phyloP scores from a whole-genome alignment of 2,329 filamentous ascomycete species.

The Atkinsonella texensis region DNA sequence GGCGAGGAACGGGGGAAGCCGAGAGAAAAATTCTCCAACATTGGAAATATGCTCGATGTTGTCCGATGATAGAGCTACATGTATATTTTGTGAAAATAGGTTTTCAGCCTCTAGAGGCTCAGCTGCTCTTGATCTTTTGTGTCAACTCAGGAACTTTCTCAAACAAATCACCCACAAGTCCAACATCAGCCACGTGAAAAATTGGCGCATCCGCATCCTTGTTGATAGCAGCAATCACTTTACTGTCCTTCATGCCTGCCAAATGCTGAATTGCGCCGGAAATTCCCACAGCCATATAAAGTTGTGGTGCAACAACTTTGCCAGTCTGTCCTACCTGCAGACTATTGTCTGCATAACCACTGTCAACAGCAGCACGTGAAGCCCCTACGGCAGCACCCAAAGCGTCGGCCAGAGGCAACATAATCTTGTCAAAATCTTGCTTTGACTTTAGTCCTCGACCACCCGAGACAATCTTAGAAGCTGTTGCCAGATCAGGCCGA shows the following conservation, averaged over 20 bases:
- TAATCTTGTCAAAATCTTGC: conserved; percentile 89
- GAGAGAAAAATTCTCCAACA: conserved; percentile 56
- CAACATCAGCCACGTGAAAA: conserved; percentile 95
- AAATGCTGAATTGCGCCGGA: conserved; percentile 96
- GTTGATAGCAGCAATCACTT: conserved; percentile 98
- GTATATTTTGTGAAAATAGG: neutral
- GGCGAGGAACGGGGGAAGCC: conserved; percentile 61
- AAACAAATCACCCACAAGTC: conserved; percentile 89
- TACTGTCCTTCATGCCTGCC: conserved; percentile 99
- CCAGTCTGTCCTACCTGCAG: conserved; percentile 96
- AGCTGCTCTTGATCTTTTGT: conserved; percentile 68
- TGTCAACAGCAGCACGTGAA: conserved; percentile 89
- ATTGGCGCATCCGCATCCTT: conserved; percentile 96
- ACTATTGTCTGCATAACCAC: conserved; percentile 95
- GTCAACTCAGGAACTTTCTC: conserved; percentile 93
- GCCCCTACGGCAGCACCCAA: conserved; percentile 94
- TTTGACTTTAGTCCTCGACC: conserved; percentile 94
- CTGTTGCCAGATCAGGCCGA: conserved; percentile 85
- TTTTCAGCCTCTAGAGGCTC: conserved; percentile 8
- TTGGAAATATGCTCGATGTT: conserved; percentile 44
- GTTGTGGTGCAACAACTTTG: conserved; percentile 92
- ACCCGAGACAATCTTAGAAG: conserved; percentile 79
- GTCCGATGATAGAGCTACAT: conserved; percentile 22
- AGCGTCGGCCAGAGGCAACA: conserved; percentile 83
- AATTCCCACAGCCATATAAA: conserved; percentile 93